Conservation (phyloP, 495 filamentous ascomycete species). For the Xylaria scruposa region DNA sequence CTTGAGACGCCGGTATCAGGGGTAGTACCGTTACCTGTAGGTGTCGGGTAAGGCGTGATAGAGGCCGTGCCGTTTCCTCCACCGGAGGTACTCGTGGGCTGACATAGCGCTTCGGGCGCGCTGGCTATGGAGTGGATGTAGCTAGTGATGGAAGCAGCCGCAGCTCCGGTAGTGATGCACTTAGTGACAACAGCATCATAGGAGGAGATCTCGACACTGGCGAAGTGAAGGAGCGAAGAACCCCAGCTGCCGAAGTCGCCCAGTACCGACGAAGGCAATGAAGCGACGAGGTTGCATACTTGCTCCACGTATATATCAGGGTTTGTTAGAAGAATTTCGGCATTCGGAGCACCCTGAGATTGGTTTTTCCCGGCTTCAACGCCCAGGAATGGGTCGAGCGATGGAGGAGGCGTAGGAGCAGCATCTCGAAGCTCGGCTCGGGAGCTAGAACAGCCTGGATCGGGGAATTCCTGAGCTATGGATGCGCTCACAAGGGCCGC, state of each 20-base stretch:
- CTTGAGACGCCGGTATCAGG: neutral
- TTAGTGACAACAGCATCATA: neutral
- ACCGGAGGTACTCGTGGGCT: neutral
- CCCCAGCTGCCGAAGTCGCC: neutral
- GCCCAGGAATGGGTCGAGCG: neutral
- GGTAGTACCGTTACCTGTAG: neutral
- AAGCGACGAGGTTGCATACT: neutral
- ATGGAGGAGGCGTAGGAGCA: neutral
- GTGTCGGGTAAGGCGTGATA: conserved; percentile 1
- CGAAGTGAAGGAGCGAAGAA: neutral
- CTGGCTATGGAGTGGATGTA: neutral
- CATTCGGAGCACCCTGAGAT: neutral
- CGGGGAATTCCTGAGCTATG: neutral
- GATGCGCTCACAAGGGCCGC: neutral
- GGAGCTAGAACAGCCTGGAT: conserved; percentile 9
- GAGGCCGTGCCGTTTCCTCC: neutral
- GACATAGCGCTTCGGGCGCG: neutral
- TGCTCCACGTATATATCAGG: neutral
- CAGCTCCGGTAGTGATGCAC: neutral
- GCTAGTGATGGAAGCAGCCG: neutral
- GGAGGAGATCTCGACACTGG: neutral
- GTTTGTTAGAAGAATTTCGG: neutral
- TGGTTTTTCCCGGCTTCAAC: neutral
- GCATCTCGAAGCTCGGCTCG: neutral
- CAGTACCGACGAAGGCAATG: neutral